Evolutionary conservation across 352 stramenopile genomes (phyloP).

Genomic region (Globisporangium ultimum): DNA sequence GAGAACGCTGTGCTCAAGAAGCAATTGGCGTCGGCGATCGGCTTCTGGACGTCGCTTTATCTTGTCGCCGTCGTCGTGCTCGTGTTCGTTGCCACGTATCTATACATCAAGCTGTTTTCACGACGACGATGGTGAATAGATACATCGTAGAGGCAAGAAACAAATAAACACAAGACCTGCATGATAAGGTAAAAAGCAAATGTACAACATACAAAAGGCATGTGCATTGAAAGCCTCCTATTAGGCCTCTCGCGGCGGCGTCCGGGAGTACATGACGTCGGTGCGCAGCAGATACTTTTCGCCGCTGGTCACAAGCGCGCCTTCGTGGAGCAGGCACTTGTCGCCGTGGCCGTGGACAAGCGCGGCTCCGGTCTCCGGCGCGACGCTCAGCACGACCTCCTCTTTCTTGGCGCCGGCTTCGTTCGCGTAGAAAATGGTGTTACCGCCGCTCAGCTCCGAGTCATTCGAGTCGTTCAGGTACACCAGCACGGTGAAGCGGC

Average conservation of each 20-base stretch:
- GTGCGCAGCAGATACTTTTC: slow-evolving; percentile 75
- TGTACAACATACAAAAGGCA: too few relatives aligned
- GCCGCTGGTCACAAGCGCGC: slow-evolving; percentile 49
- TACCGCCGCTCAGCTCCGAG: slow-evolving; percentile 63
- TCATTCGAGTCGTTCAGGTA: slow-evolving; percentile 77
- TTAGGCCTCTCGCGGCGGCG: slow-evolving; percentile 5
- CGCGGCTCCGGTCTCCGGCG: slow-evolving; percentile 58
- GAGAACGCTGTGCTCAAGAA: slow-evolving; percentile 60
- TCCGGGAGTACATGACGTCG: slow-evolving; percentile 77
- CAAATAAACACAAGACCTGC: too few relatives aligned
- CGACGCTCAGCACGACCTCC: slow-evolving; percentile 50
- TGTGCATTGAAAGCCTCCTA: neutral
- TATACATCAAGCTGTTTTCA: slow-evolving; percentile 81
- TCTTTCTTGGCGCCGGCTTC: slow-evolving; percentile 37
- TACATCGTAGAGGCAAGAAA: too few relatives aligned
- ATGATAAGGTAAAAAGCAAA: too few relatives aligned
- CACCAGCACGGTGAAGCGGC: slow-evolving; percentile 78
- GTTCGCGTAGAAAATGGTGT: slow-evolving; percentile 74
- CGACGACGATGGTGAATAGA: slow-evolving; percentile 35
- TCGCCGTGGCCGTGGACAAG: slow-evolving; percentile 77
- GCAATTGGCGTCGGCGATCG: slow-evolving; percentile 69
- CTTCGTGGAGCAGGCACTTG: slow-evolving; percentile 74
- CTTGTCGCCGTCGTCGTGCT: slow-evolving; percentile 57
- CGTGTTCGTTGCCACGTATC: slow-evolving; percentile 67
- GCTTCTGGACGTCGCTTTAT: slow-evolving; percentile 70